phyloP scores from a whole-genome alignment of 768 basidiomycete genomes.

The Lyophyllum shimeji region DNA sequence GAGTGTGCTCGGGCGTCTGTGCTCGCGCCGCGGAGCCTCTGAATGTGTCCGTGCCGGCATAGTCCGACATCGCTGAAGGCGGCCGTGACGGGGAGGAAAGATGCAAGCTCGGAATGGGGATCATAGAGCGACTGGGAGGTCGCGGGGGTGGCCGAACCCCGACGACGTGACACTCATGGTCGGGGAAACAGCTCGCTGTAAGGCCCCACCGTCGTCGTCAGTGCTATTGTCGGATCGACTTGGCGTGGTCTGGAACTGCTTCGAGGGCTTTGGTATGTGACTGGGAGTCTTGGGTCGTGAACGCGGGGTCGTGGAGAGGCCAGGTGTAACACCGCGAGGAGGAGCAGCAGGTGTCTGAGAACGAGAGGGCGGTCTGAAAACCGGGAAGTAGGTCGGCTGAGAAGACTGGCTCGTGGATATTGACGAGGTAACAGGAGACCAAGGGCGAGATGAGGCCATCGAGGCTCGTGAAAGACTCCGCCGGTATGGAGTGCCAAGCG shows the following conservation, averaged over 20 bases:
- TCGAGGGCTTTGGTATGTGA: slow-evolving; percentile 67
- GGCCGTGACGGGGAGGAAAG: slow-evolving; percentile 71
- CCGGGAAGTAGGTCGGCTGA: slow-evolving; percentile 36
- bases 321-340: slow-evolving; percentile 33
- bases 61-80: slow-evolving; percentile 68
- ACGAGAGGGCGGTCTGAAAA: slow-evolving; percentile 52
- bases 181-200: slow-evolving; percentile 68
- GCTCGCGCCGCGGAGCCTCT: slow-evolving; percentile 45
- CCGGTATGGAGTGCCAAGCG: slow-evolving; percentile 48
- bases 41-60: slow-evolving; percentile 51
- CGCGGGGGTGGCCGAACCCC: slow-evolving; percentile 55
- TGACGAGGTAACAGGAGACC: slow-evolving; percentile 75
- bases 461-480: slow-evolving; percentile 74
- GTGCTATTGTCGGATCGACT: slow-evolving; percentile 12
- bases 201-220: slow-evolving; percentile 41
- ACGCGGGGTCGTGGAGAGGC: slow-evolving; percentile 51
- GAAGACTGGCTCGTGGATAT: slow-evolving; percentile 68
- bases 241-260: slow-evolving; percentile 35
- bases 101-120: slow-evolving; percentile 75
- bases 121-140: slow-evolving; percentile 82
- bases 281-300: slow-evolving; percentile 78
- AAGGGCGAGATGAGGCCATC: slow-evolving; percentile 76
- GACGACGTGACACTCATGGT: slow-evolving; percentile 44
- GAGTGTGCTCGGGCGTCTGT: slow-evolving; percentile 67
- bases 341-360: slow-evolving; percentile 53